Base-by-base conservation (phyloP, 257 asterid species). In the Nyctanthes arbortristis region DNA sequence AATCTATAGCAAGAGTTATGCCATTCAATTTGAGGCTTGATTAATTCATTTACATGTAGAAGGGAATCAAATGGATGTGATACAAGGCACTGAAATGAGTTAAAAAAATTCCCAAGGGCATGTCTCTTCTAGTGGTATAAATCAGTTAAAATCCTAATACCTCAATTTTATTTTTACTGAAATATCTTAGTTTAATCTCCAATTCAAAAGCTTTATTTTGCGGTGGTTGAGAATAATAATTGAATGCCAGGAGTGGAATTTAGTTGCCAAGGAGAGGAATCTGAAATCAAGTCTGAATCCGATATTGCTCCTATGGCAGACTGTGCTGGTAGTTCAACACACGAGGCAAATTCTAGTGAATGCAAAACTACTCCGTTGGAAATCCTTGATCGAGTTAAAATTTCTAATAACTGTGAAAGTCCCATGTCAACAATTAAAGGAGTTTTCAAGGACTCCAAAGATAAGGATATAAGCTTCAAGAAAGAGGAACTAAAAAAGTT, bases 391-490 rank as follows among this genome's bases (percentile, higher is more conserved):
- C 35, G 35, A 32, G 35, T 32, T 32, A 32, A 32, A 7, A 1
- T 32, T 32, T 32, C 35, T 32, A 32, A 32, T 32, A 32, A 32
- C 12, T 73, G 47, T 61, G 95, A 89, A 67, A 84, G 61, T 84
- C 97, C 97, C 32, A 79, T 81, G 18, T 81, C 93, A 11, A 87
- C 97, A 52, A 85, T 91, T 69, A 85, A 72, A 84, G 95, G 92
- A 35, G 85, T 87, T 57, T 70, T 87, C 61, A 73, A 55, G 33
- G 95, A 85, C 77, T 67, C 82, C 18, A 87, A 64, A 64, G 90
- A 78, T 37, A 85, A 77, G 37, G 78, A 67, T 25, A 74, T 87
- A 86, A 78, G 87, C 70, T 89, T 75, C 69, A 77, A 84, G 71
- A 85, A 82, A 78, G 84, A 80, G 59, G 88, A 90, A 73, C 81